Base-by-base conservation (phyloP, 1,284 basidiomycete genomes). In the Tilletia caries region DNA sequence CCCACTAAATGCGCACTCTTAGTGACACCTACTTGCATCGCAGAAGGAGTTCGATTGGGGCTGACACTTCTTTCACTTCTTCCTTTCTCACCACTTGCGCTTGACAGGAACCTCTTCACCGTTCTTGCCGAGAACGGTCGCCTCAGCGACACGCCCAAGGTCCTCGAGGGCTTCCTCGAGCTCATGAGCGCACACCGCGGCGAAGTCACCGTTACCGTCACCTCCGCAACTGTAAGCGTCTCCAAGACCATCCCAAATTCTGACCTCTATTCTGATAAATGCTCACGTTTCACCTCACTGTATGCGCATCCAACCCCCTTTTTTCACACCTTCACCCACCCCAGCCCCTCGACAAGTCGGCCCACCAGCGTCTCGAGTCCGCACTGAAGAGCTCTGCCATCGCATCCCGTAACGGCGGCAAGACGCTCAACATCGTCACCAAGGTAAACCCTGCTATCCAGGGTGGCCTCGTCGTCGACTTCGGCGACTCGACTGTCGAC, bases 401-500 rank as follows among this genome's bases (percentile, higher is more conserved):
- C 66, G 81, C 81, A 58, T 68, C 71, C 64, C 72, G 73, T 65
- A 70, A 70, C 62, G 77, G 76, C 67, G 80, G 78, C 64, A 80
- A 82, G 76, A 73, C 73, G 58, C 72, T 82, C 77, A 81, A 80
- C 73, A 77, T 82, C 50, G 72, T 72, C 44, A 76, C 78, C 71
- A 82, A 80, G 74, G 78, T 83, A 69, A 80, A 82, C 77, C 77
- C 79, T 12, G 68, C 75, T 60, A 75, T 82, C 69, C 77, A 80
- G 73, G 81, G 81, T 48, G 95, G 95, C 69, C 86, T 98, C 72
- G 87, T 96, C 70, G 91, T 99, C 68, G 95, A 98, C 86, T 95
- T 99, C 84, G 96, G 93, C 76, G 95, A 98, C 87, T 95, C 95
- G 88, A 94, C 92, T 69, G 91, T 97, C 79, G 96, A 98, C 86